These are phyloP conservation scores for Globisporangium iwayamae DNA, from an alignment of 352 stramenopile species.

Conservation along the genomic window DNA sequence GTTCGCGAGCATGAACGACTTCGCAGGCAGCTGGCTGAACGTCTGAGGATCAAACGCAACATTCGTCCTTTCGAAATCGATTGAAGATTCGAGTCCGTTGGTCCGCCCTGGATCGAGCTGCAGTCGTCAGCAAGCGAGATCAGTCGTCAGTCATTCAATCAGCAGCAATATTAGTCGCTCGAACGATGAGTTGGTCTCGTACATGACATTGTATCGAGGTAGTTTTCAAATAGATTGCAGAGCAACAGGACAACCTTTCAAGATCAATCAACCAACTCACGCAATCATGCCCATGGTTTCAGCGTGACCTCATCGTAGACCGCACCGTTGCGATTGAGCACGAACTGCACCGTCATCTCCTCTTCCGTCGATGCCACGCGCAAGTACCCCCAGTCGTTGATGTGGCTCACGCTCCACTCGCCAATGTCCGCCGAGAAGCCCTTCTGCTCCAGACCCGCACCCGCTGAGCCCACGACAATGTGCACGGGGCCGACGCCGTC, in stretches of 20 bases:
- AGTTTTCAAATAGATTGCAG: too few relatives aligned
- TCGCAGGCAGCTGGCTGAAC: too few relatives aligned
- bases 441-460: constrained; percentile 61
- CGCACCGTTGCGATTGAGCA: constrained; percentile 76
- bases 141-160: too few relatives aligned
- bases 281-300: constrained; percentile 39
- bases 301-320: constrained; percentile 79
- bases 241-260: too few relatives aligned
- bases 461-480: constrained; percentile 83
- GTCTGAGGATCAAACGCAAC: too few relatives aligned
- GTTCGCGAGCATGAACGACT: neutral
- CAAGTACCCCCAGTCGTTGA: constrained; percentile 79
- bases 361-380: constrained; percentile 56
- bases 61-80: too few relatives aligned
- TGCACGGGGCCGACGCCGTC: constrained; percentile 80
- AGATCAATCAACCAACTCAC: neutral
- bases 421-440: constrained; percentile 66
- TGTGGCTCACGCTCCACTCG: constrained; percentile 75
- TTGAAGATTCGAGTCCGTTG: too few relatives aligned
- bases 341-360: constrained; percentile 72
- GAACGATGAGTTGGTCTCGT: too few relatives aligned
- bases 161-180: too few relatives aligned
- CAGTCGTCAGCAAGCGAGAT: too few relatives aligned
- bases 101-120: too few relatives aligned
- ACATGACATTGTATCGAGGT: too few relatives aligned